Evolutionary conservation across 768 basidiomycete genomes (phyloP), one percentile per base, ranked within the genome.

Genomic region (Strobilomyces echinocephalus): DNA sequence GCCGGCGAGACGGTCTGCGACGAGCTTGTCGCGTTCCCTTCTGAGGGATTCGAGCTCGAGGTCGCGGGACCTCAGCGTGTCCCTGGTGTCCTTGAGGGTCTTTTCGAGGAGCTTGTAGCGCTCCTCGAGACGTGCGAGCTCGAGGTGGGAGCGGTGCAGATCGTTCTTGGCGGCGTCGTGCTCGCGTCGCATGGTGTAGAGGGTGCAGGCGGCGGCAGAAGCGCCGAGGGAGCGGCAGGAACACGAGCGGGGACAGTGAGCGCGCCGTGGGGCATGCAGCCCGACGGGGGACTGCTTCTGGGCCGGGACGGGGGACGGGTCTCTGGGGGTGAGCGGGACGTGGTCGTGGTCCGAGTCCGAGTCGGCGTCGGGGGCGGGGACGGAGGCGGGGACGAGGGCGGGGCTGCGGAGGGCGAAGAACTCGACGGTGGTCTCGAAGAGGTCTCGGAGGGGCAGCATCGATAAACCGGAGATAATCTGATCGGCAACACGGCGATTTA

Each of bases 81-180:
- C 84, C 46, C 79, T 75, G 45, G 84, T 81, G 59, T 88, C 86
- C 60, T 75, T 79, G 53, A 89, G 70, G 16, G 82, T 76, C 60
- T 73, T 78, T 61, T 89, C 87, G 46, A 88, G 74, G 63, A 75
- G 67, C 66, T 74, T 79, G 69, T 80, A 85, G 15, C 80, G 77
- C 57, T 88, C 87, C 50, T 84, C 78, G 33, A 84, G 70, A 44
- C 77, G 79, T 28, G 76, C 68, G 20, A 80, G 73, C 46, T 86
- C 81, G 51, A 73, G 69, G 56, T 78, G 77, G 12, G 81, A 75
- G 54, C 77, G 78, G 46, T 78, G 73, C 34, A 84, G 75, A 52
- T 84, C 80, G 55, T 75, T 71, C 65, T 79, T 82, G 45, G 78
- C 73, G 52, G 72, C 67, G 65, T 83, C 83, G 54, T 81, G 72